Evolutionary conservation across 1,284 basidiomycete genomes (phyloP).

Genomic region (Agroathelia rolfsii): DNA sequence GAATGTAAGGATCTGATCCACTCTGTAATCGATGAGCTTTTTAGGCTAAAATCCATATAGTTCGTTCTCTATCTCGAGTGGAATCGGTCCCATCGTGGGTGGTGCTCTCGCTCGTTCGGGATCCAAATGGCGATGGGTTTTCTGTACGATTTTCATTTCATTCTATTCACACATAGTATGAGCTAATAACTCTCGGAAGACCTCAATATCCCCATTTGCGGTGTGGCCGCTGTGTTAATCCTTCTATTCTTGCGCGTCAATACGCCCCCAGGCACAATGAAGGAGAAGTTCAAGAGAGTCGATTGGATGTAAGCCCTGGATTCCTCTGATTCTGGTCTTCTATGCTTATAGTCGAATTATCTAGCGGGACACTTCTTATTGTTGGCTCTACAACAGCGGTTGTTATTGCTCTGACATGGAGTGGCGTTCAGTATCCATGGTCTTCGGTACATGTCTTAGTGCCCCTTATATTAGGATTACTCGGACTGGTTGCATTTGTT

Average conservation of each 20-base stretch:
- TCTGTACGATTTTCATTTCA: conserved; percentile 12
- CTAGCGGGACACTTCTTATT: conserved; percentile 27
- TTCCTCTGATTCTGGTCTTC: neutral
- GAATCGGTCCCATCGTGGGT: conserved; percentile 22
- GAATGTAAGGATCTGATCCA: conserved; percentile 13
- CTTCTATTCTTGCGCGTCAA: conserved; percentile 26
- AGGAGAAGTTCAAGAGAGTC: conserved; percentile 20
- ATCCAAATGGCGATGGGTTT: conserved; percentile 24
- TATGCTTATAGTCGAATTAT: neutral
- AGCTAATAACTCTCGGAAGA: conserved; percentile 8
- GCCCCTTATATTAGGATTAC: conserved; percentile 25
- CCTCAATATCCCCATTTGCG: conserved; percentile 30
- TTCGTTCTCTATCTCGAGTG: conserved; percentile 18
- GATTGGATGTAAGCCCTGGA: conserved; percentile 26
- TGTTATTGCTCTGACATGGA: conserved; percentile 27
- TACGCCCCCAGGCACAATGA: conserved; percentile 18
- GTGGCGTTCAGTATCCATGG: conserved; percentile 28
- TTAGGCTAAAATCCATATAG: conserved; percentile 3
- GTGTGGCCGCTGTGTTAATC: conserved; percentile 24
- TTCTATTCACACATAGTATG: neutral
- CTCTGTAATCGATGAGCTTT: neutral
- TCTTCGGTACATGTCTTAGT: conserved; percentile 22
- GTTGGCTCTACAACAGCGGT: conserved; percentile 19
- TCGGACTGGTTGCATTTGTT: conserved; percentile 15
- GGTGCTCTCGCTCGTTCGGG: conserved; percentile 23